Base-by-base conservation (phyloP, 2,329 filamentous ascomycete genomes). In the Epichloe sp. region DNA sequence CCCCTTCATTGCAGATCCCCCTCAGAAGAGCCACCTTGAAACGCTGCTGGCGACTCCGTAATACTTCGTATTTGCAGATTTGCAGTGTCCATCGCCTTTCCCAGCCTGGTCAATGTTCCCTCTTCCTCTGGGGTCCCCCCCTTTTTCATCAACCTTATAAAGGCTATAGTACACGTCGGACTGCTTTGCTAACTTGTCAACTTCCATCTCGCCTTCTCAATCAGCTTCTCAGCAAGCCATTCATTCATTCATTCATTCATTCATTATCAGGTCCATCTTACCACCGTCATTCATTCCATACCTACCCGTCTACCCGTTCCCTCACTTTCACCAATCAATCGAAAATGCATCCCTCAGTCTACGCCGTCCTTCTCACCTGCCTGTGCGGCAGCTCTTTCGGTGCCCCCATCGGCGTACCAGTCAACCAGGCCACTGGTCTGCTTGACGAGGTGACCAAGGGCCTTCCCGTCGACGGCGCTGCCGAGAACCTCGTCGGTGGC, bases 271-370 rank as follows among this genome's bases (percentile, higher is more conserved):
- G 8, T 14, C 41, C 11, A 17, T 21, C 41, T 43, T 23, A 19
- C 41, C 19, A 12, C 15, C 23, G 34, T 44, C 37, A 14, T 41
- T 44, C 46, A 5, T 48, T 48, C n/a, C 2, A 4, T 26, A 34
- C 46, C 17, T 6, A 40, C 36, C 46, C 14, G 6, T 15, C 17
- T 6, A 40, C 36, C 37, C 14, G 6, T 15, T 48, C n/a, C 6
- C 41, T 41, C 47, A 5, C 12, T 8, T 21, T 34, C 23, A 48
- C 34, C 3, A 26, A 8, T 2, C 26, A 26, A 35, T 40, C 40
- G 40, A 48, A 44, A 44, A 52, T 52, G 50, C 50, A 48, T 21
- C 15, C 45, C 35, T 26, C 45, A 12, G 34, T 52, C 40, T 48
- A 47, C 36, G 21, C 44, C 10, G 50, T 48, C 34, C 50, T 52